Percentiles rank a stretch among this genome's conserved stretches.
phyloP scores from a whole-genome alignment of 345 rosid species.

The Combretum micranthum region DNA sequence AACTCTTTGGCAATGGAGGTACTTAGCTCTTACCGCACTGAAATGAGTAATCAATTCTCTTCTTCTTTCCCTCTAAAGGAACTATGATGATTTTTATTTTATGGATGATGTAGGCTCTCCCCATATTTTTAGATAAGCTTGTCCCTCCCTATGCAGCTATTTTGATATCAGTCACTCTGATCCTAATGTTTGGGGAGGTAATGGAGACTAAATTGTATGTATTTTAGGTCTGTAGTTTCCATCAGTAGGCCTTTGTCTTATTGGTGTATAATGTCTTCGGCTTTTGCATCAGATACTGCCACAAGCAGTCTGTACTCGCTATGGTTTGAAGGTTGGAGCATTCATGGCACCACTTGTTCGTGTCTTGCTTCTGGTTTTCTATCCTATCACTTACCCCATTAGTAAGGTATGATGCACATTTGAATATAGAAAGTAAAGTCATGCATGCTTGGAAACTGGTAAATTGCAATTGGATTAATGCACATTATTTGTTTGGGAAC shows the following conservation, averaged over 20 bases:
- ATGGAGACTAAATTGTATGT: slow-evolving; percentile 19
- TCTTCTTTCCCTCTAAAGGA: too few relatives aligned
- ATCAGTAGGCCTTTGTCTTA: not conserved
- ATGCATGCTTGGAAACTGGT: not conserved
- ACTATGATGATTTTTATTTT: slow-evolving; percentile 1
- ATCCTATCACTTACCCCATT: slow-evolving; percentile 83
- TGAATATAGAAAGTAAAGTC: too few relatives aligned
- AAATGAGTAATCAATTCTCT: not conserved
- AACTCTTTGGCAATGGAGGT: slow-evolving; percentile 98
- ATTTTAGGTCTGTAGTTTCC: not conserved
- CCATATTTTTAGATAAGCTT: slow-evolving; percentile 79
- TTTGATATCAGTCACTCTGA: slow-evolving; percentile 70
- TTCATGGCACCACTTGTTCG: slow-evolving; percentile 75
- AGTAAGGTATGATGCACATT: slow-evolving; percentile 54
- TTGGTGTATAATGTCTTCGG: slow-evolving; percentile 2
- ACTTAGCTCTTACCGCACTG: slow-evolving; percentile 4
- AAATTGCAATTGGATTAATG: not conserved
- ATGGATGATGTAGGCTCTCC: slow-evolving; percentile 48
- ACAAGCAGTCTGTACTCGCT: slow-evolving; percentile 86
- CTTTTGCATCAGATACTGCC: slow-evolving; percentile 65
- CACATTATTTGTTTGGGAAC: not conserved
- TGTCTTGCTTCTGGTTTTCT: slow-evolving; percentile 64
- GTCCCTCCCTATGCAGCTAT: slow-evolving; percentile 83
- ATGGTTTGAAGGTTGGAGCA: slow-evolving; percentile 91
- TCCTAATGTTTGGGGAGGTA: slow-evolving; percentile 85